Conservation (phyloP, 164 flowering plant genomes). For the Buxus sempervirens region DNA sequence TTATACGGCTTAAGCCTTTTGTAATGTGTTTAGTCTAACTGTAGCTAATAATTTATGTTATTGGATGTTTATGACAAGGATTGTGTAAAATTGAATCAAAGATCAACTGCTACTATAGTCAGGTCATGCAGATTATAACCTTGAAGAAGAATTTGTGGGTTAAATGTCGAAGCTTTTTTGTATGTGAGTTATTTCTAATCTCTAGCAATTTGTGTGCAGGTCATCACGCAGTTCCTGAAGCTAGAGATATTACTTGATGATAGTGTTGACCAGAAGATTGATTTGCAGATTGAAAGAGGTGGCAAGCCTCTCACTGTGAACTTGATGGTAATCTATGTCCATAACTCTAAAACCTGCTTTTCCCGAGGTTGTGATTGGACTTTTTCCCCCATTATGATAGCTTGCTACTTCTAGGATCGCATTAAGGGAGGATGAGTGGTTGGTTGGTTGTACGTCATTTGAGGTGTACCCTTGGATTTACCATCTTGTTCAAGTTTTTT, state of each 20-base stretch:
- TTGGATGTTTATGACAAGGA: too few species aligned
- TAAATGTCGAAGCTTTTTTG: background rate
- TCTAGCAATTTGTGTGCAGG: slow-evolving; percentile 53
- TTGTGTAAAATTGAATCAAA: too few species aligned
- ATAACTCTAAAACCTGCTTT: background rate
- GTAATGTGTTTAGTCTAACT: too few species aligned
- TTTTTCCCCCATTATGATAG: too few species aligned
- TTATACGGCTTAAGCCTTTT: too few species aligned
- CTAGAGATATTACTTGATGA: slow-evolving; percentile 89
- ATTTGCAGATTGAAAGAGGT: slow-evolving; percentile 84
- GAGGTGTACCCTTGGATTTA: too few species aligned
- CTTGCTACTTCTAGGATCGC: too few species aligned
- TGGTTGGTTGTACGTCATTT: too few species aligned
- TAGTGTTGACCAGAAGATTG: slow-evolving; percentile 51
- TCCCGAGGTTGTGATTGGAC: too few species aligned
- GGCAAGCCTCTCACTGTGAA: slow-evolving; percentile 54
- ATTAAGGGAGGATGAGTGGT: too few species aligned
- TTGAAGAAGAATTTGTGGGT: background rate
- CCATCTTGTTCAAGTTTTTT: too few species aligned
- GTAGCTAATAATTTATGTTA: too few species aligned
- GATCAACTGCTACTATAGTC: background rate
- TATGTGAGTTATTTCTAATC: slow-evolving; percentile 2
- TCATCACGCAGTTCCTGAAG: slow-evolving; percentile 82
- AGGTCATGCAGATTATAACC: background rate
- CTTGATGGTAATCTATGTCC: slow-evolving; percentile 45